Evolutionary conservation across 23 red algal species (phyloP), one percentile per base, ranked within the genome.

Genomic region (Gracilaria domingensis): DNA sequence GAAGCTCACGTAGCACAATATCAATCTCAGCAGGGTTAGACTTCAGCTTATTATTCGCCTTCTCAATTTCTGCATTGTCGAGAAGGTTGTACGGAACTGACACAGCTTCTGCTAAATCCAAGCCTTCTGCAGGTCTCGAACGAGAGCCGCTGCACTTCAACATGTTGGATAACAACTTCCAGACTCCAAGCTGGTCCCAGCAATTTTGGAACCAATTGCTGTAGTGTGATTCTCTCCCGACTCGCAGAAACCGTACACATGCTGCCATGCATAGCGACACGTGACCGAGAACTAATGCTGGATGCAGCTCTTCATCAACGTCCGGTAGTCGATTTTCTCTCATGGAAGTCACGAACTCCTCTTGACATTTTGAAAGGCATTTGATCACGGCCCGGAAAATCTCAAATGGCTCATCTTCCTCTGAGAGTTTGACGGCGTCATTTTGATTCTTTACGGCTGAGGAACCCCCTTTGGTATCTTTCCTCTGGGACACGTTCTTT

Each of bases 161-260:
- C 48, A 92, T 55, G 64, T 76, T 84, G 20, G 79, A 67, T 28
- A 92, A 56, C 25, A 92, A 26, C n/a, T 83, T 71, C 89, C 89
- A 92, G 38, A 84, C 50, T 47, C 61, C 39, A 20, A 83, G 49
- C 26, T 70, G 75, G 16, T 84, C 80, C 89, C 89, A 92, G 78
- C 79, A 71, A 23, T 35, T 78, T 23, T 65, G 47, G 24, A 92
- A 75, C 89, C 89, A 92, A 44, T 49, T 74, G 65, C 69, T 83
- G 32, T 77, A 71, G 34, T 92, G 89, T 12, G 69, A 56, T 64
- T 92, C 77, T 64, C 79, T 82, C 21, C 66, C 59, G n/a, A 84
- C 55, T 44, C 79, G 77, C 64, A 92, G 64, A 74, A 92, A 84
- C 4, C 89, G 59, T 12, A 92, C 89, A 77, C 77, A 92, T 75